A percentile compares a stretch with the other conserved stretches of the same genome.
Conservation (phyloP, 768 basidiomycete species). For the Chalciporus sphaerocephalus region DNA sequence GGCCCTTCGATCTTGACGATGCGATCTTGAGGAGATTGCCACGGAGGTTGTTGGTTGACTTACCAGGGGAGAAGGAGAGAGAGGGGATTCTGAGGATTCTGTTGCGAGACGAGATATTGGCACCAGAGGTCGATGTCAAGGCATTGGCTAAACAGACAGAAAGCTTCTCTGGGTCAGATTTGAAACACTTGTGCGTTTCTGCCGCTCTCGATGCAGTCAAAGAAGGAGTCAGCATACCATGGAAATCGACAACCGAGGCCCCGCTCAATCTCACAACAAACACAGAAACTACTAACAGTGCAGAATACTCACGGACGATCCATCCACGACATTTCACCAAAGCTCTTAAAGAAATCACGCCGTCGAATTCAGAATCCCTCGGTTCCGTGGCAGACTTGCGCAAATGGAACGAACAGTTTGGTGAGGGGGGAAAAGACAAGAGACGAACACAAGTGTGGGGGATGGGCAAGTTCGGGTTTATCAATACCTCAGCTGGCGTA, state of each 20-base stretch:
- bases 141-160: constrained; percentile 68
- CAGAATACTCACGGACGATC: constrained; percentile 42
- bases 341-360: constrained; percentile 85
- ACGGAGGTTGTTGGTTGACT: constrained; percentile 79
- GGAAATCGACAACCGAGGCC: constrained; percentile 38
- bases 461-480: constrained; percentile 84
- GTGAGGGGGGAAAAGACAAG: constrained; percentile 71
- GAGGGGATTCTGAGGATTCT: constrained; percentile 86
- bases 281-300: constrained; percentile 4
- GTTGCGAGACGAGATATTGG: constrained; percentile 73
- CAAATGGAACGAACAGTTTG: constrained; percentile 93
- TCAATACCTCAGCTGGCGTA: constrained; percentile 37
- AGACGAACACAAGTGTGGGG: constrained; percentile 78
- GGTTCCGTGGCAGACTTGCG: constrained; percentile 71
- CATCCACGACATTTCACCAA: constrained; percentile 67
- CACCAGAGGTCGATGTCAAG: constrained; percentile 56
- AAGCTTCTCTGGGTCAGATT: constrained; percentile 88
- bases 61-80: constrained; percentile 82
- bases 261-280: background rate
- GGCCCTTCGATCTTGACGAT: constrained; percentile 88
- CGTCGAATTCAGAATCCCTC: constrained; percentile 79
- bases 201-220: constrained; percentile 91
- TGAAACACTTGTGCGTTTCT: constrained; percentile 91
- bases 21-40: constrained; percentile 88
- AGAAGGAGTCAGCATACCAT: constrained; percentile 76